These are phyloP conservation scores for Lolium multiflorum DNA, from an alignment of 176 grass and related monocot species.

Conservation along the genomic window DNA sequence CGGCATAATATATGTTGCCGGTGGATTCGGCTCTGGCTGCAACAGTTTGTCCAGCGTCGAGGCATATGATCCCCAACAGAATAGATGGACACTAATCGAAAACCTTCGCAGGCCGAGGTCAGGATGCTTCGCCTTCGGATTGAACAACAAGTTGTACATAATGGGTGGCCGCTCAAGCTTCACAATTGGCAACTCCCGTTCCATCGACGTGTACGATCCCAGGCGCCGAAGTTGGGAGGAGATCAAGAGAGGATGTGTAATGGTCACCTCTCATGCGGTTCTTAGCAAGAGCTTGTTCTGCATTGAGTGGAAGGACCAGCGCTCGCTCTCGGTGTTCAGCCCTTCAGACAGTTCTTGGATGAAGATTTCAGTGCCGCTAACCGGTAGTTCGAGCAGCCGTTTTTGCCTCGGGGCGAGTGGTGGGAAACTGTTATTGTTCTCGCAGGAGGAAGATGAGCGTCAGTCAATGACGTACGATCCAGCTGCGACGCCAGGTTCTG, in stretches of 20 bases:
- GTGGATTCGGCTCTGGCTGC: constrained; percentile 55
- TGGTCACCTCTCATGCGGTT: constrained; percentile 71
- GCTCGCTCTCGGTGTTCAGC: constrained; percentile 53
- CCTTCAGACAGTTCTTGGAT: constrained; percentile 52
- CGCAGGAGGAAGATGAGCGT: constrained; percentile 44
- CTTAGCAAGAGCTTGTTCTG: constrained; percentile 57
- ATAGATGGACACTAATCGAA: constrained; percentile 60
- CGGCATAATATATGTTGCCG: constrained; percentile 67
- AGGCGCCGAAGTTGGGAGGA: constrained; percentile 46
- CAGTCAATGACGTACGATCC: constrained; percentile 68
- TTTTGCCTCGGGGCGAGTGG: constrained; percentile 64
- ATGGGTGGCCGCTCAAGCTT: constrained; percentile 90
- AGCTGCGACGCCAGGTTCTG: constrained; percentile 40
- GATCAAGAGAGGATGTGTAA: constrained; percentile 81
- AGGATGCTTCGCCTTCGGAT: constrained; percentile 63
- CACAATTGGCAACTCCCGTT: constrained; percentile 70
- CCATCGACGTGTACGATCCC: constrained; percentile 60
- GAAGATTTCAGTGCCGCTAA: constrained; percentile 53
- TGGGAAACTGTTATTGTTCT: constrained; percentile 66
- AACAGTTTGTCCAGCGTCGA: constrained; percentile 64
- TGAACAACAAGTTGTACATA: constrained; percentile 53
- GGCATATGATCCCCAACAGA: constrained; percentile 61
- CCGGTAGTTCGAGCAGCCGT: constrained; percentile 49
- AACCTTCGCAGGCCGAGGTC: constrained; percentile 66
- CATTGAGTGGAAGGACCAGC: constrained; percentile 71